Evolutionary conservation across 495 filamentous ascomycete genomes (phyloP), one percentile per base, ranked within the genome.

Genomic region (Penicillium ucsense): DNA sequence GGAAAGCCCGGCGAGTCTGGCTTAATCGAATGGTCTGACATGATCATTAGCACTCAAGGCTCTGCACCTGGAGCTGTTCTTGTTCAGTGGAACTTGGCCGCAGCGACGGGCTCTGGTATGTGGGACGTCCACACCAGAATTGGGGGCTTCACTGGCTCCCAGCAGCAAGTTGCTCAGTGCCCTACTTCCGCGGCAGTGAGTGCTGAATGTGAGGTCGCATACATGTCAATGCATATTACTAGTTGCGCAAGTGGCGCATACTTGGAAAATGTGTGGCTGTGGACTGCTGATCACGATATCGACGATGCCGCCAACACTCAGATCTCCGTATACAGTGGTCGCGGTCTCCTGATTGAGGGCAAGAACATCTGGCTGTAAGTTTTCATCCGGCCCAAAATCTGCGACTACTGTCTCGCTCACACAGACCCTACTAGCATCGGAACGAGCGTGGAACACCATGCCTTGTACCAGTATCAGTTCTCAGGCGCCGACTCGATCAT

Each of bases 381-480:
- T 29, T 9, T 7, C 9, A 1, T 34, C 28, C n/a, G 31, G 4
- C 8, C 5, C 10, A 29, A 4, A n/a, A 3, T 12, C 12, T 1
- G 10, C 9, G 6, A 3, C n/a, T 1, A 12, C 4, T 2, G 31
- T 10, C 27, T 41, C 10, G 38, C 54, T 60, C n/a, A 59, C 43
- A 20, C n/a, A 2, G 11, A 47, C n/a, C 20, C 20, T 1, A 1
- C 45, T 31, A 70, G 67, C 10, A 68, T 79, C 38, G 88, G 86
- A 41, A 90, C 87, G 0, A 75, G 75, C 0, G 81, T 81, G 4
- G 88, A 94, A 65, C 88, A 94, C 64, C 78, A 82, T 61, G 68
- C 75, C 4, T 73, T 94, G 1, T 89, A 89, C 59, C 86, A 94
- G 60, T 94, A 91, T 72, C 84, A 92, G 49, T 70, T 92, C 52